These are phyloP conservation scores for Penicillium expansum DNA, from an alignment of 2,329 filamentous ascomycete genomes.

Conservation along the genomic window DNA sequence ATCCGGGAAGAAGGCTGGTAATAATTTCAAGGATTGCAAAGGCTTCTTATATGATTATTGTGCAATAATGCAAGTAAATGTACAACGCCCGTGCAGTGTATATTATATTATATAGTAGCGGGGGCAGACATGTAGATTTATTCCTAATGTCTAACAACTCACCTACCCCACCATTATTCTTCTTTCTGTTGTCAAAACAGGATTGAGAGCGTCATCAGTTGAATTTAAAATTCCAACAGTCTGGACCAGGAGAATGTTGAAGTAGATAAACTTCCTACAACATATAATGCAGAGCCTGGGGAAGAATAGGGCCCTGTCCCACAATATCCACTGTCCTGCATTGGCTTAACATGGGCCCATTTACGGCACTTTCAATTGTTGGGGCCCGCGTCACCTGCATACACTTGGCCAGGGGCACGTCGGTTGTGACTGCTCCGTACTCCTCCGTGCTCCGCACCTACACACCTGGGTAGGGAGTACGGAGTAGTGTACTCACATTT, in stretches of 20 bases:
- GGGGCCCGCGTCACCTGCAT: constrained; percentile 16
- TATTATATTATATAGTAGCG: neutral
- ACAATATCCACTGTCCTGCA: neutral
- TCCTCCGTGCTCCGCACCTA: neutral
- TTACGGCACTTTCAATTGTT: neutral
- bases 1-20: neutral
- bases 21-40: too few relatives aligned
- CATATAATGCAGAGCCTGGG: neutral
- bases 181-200: neutral
- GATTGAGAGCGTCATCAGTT: constrained; percentile 5
- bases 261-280: neutral
- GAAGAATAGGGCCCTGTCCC: neutral
- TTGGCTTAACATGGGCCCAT: neutral
- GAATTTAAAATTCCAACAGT: neutral
- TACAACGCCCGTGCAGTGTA: neutral
- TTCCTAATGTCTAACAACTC: neutral
- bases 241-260: neutral
- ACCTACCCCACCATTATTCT: neutral
- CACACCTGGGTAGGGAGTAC: neutral
- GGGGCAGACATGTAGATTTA: neutral
- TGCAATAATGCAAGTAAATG: neutral
- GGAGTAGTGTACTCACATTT: neutral
- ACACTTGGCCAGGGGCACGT: neutral
- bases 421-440: neutral
- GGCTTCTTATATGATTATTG: neutral